Base-by-base conservation (phyloP, 2,329 filamentous ascomycete species). In the Talaromyces piceae region DNA sequence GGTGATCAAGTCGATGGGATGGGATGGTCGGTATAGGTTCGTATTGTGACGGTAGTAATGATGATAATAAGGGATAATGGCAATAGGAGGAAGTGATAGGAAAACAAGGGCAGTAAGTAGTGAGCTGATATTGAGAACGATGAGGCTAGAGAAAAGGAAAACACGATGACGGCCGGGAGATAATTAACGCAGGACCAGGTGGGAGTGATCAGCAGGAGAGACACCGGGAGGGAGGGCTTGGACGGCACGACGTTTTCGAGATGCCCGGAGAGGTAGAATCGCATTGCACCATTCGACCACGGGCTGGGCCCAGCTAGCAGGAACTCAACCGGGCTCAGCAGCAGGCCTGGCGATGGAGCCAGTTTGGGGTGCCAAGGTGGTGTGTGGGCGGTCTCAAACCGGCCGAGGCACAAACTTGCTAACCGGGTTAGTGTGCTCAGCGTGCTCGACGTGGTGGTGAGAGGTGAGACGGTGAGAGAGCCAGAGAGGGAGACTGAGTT, bases 161-260 rank as follows among this genome's bases (percentile, higher is more conserved):
- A 31, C 3, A 11, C n/a, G 33, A 18, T 18, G 11, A 18, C 7
- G 12, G 7, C 33, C n/a, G 33, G 33, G 16, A 20, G 20, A 37
- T 37, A 26, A 27, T 26, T 22, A 26, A 26, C 41, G 25, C 16
- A 16, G 41, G 6, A 13, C 16, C n/a, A 13, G 41, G 20, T 20
- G 33, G 33, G 33, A 25, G 25, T 16, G 39, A 43, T 43, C 44
- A 46, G 44, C 44, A 28, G 44, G 44, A 46, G 44, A 46, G n/a
- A n/a, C n/a, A n/a, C n/a, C 30, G 25, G 16, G 44, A 26, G 16
- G n/a, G 13, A 23, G 2, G 39, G 6, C 31, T 37, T n/a, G 12
- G 12, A 5, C 16, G 31, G 13, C 11, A 22, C 13, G n/a, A 37
- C 31, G 33, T 9, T 37, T 4, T 13, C n/a, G 12, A 33, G 31